Evolutionary conservation across 176 grass and related monocot genomes (phyloP).

Genomic region (Carex pumila): DNA sequence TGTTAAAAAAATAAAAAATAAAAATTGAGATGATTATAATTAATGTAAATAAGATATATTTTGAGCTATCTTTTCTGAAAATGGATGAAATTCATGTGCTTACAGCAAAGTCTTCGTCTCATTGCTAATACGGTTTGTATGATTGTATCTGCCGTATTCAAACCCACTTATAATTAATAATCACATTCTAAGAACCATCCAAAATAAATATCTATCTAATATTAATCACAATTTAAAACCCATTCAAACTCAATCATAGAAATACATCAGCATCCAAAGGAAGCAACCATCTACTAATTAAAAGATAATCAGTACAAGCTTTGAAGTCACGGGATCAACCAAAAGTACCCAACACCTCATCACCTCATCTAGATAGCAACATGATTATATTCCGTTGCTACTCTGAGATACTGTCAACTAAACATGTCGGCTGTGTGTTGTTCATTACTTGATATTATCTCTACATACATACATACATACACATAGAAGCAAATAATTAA

Average conservation of each 20-base stretch:
- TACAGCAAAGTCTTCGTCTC: background rate
- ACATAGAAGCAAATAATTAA: background rate
- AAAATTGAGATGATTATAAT: background rate
- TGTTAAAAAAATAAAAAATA: background rate
- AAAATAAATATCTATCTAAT: background rate
- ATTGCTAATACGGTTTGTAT: too few species aligned
- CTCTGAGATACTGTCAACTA: background rate
- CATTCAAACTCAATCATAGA: conserved; percentile 18
- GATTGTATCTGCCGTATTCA: too few species aligned
- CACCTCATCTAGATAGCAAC: background rate
- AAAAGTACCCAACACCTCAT: background rate
- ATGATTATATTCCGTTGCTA: background rate
- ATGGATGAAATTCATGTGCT: background rate
- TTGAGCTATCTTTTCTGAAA: background rate
- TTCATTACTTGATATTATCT: background rate
- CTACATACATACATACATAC: background rate
- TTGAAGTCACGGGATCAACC: conserved; percentile 2
- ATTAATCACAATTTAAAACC: background rate
- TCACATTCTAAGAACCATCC: background rate
- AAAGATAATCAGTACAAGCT: conserved; percentile 17
- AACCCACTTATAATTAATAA: background rate
- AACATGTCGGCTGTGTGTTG: background rate
- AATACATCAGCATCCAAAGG: conserved; percentile 3
- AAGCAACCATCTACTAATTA: conserved; percentile 2
- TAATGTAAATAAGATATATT: background rate